phyloP scores from a whole-genome alignment of 768 basidiomycete genomes.

The Tricholoma matsutake region DNA sequence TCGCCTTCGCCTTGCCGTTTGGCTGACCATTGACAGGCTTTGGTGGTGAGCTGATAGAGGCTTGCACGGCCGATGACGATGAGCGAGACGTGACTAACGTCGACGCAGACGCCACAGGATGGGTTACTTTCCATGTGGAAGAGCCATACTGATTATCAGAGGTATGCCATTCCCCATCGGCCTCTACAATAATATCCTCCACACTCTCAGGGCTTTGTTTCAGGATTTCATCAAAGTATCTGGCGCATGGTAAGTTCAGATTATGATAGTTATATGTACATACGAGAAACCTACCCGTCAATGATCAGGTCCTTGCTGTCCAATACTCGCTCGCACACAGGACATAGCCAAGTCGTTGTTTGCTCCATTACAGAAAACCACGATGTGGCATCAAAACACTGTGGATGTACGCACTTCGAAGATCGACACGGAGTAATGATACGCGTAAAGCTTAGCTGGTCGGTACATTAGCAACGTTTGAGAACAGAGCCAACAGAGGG shows the following conservation, averaged over 20 bases:
- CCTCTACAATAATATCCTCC: conserved; percentile 92
- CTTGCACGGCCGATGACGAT: conserved; percentile 24
- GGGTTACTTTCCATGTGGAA: conserved; percentile 58
- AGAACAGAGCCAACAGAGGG: background rate
- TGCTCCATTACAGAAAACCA: conserved; percentile 97
- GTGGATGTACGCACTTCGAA: conserved; percentile 80
- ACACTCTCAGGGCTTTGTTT: conserved; percentile 71
- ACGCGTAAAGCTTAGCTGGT: conserved; percentile 80
- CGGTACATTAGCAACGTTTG: conserved; percentile 16
- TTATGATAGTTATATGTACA: background rate
- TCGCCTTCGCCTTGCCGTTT: conserved; percentile 34
- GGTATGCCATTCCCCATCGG: conserved; percentile 96
- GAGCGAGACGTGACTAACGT: conserved; percentile 30
- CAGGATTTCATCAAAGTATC: conserved; percentile 87
- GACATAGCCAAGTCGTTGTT: conserved; percentile 95
- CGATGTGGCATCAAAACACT: conserved; percentile 93
- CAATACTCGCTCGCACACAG: conserved; percentile 82
- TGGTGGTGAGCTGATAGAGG: conserved; percentile 15
- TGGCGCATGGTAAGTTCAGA: conserved; percentile 27
- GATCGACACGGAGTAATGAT: conserved; percentile 86
- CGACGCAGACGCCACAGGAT: conserved; percentile 31
- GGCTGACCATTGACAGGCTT: conserved; percentile 27
- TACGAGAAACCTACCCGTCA: conserved; percentile 65
- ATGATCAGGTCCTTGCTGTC: conserved; percentile 81
- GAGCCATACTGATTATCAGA: conserved; percentile 84